Conservation (phyloP, 2,329 filamentous ascomycete genomes). For the Nemania serpens region DNA sequence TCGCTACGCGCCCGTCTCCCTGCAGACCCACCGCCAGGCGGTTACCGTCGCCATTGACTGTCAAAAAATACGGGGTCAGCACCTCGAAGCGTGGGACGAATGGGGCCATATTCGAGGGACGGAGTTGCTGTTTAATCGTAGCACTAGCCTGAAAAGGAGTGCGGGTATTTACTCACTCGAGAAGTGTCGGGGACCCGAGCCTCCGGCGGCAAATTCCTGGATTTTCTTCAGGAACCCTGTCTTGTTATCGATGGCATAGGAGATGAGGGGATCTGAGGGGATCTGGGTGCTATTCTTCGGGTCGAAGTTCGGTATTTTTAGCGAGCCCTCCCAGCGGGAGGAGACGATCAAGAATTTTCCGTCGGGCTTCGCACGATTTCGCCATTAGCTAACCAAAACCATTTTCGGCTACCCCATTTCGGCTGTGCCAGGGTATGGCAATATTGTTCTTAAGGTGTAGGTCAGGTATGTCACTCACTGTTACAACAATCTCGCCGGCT, state of each 20-base stretch:
- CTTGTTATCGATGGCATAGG: slow-evolving; percentile 58
- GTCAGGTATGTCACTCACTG: slow-evolving; percentile 50
- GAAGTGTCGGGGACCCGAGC: slow-evolving; percentile 59
- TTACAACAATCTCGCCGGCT: slow-evolving; percentile 62
- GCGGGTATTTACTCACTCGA: slow-evolving; percentile 23
- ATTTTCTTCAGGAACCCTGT: slow-evolving; percentile 61
- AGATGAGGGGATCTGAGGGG: slow-evolving; percentile 67
- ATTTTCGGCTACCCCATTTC: not conserved
- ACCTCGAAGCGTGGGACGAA: not conserved
- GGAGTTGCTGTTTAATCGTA: not conserved
- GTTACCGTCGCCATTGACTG: slow-evolving; percentile 66
- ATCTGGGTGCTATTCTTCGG: slow-evolving; percentile 49
- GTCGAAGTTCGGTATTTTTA: slow-evolving; percentile 55
- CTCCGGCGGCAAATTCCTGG: slow-evolving; percentile 66
- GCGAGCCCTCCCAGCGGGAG: slow-evolving; percentile 66
- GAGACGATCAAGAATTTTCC: slow-evolving; percentile 68
- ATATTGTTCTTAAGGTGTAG: not conserved
- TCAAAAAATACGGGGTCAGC: slow-evolving; percentile 52
- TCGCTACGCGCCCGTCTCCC: slow-evolving; percentile 60
- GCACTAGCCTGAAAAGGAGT: not conserved
- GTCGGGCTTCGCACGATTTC: slow-evolving; percentile 52
- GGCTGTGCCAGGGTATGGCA: not conserved
- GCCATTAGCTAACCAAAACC: slow-evolving; percentile 9
- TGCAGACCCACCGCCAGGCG: slow-evolving; percentile 71
- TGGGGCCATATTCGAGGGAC: not conserved